A percentile compares a stretch with the other conserved stretches of the same genome.
Conservation (phyloP, 163 green algal genomes). For the Coccomyxa subellipsoidea region DNA sequence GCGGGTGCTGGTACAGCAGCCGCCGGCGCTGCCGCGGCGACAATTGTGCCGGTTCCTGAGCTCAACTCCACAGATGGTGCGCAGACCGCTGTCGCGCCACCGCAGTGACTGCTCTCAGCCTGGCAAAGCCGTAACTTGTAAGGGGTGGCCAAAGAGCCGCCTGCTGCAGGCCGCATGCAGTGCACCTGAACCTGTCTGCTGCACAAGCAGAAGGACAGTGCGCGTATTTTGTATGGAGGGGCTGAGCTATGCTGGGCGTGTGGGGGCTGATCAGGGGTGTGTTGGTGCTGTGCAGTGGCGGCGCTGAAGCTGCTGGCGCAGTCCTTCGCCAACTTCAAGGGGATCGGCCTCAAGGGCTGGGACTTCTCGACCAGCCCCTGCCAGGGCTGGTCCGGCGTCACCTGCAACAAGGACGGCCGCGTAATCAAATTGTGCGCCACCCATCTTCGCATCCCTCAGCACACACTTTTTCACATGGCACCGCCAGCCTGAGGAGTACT, state of each 20-base stretch:
- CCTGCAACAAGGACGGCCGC: slow-evolving; percentile 24
- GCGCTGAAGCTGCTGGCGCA: slow-evolving; percentile 3
- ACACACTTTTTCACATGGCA: background rate
- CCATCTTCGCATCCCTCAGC: background rate
- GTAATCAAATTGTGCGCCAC: slow-evolving; percentile 19
- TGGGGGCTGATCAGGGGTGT: background rate
- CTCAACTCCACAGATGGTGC: background rate
- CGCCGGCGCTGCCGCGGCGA: background rate
- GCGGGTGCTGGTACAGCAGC: too few species aligned
- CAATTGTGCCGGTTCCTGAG: background rate
- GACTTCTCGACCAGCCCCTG: background rate
- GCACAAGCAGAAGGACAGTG: background rate
- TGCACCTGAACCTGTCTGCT: too few species aligned
- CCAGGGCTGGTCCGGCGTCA: slow-evolving; percentile 32
- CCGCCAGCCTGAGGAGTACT: background rate
- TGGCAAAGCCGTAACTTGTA: too few species aligned
- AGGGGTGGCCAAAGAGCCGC: too few species aligned
- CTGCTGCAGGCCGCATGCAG: too few species aligned
- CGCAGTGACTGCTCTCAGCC: background rate
- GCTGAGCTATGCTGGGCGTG: background rate
- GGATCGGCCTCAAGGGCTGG: slow-evolving; percentile 1
- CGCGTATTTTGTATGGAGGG: background rate
- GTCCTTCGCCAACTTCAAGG: background rate
- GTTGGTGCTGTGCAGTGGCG: background rate
- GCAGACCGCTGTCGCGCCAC: background rate